Evolutionary conservation across 176 grass and related monocot species (phyloP), one percentile per base, ranked within the genome.

Genomic region (Poa pratensis): DNA sequence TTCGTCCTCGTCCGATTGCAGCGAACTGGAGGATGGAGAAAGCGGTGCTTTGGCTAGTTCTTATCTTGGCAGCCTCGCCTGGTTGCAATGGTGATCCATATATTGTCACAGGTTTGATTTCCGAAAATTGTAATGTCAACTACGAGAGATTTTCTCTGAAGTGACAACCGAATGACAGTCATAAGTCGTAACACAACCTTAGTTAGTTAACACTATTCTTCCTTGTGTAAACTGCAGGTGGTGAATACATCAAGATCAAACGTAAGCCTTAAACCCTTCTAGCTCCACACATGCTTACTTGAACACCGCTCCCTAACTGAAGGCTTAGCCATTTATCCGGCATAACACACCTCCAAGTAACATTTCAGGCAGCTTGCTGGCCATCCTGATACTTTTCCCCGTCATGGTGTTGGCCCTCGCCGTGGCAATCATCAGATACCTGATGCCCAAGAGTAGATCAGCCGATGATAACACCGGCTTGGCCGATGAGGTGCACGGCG

Each of bases 201-300:
- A 62, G 6, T 64, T 28, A 62, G 14, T 35, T 90, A 66, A 90
- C 61, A 12, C 24, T 15, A 66, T 65, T 13, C 75, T 34, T 83
- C 80, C 23, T 73, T 43, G 61, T 62, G 30, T 35, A 9, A 34
- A 46, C 69, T 83, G 34, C 87, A 92, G 83, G 86, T 7, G 79
- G 80, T 18, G 87, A 64, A 16, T 89, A 87, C 84, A 71, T 92
- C 74, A 84, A 15, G 90, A 9, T 86, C 23, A 89, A 80, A 82
- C 86, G 83, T 86, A 84, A 72, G 79, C 0, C 73, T 24, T 77
- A 7, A 55, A 17, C 26, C 17, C 34, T 32, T 71, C 12, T 60
- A 20, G 45, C 43, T 40, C 30, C 30, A 5, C 8, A 32, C 18
- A 52, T 19, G 18, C 34, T 22, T 30, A 23, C 5, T 58, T 69